Evolutionary conservation across 2,329 filamentous ascomycete genomes (phyloP).

Genomic region (Neopestalotiopsis clavispora): DNA sequence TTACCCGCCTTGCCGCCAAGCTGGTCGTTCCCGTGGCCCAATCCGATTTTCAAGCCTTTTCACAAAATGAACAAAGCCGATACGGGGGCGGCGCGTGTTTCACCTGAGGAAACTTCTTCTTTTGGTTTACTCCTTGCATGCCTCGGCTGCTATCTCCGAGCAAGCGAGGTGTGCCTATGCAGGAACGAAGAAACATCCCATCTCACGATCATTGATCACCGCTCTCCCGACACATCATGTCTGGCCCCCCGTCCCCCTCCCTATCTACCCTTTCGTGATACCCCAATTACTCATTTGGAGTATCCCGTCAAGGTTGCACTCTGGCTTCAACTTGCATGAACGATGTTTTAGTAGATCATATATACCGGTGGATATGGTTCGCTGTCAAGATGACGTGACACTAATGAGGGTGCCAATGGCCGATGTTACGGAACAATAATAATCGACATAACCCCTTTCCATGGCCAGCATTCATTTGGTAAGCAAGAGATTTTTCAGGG

Average conservation of each 20-base stretch:
- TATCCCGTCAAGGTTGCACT: neutral
- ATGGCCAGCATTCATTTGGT: neutral
- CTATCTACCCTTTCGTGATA: neutral
- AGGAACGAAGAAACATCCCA: neutral
- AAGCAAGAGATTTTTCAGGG: neutral
- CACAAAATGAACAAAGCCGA: neutral
- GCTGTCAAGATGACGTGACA: constrained; percentile 2
- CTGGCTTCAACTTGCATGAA: neutral
- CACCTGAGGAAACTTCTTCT: neutral
- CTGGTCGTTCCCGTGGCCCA: neutral
- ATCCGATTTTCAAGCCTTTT: neutral
- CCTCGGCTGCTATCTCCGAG: neutral
- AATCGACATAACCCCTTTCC: neutral
- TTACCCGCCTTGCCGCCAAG: neutral
- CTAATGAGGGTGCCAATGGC: neutral
- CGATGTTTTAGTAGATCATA: neutral
- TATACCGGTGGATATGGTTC: neutral
- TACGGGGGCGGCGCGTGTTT: neutral
- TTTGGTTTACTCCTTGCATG: neutral
- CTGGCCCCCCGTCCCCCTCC: neutral
- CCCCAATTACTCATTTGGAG: neutral
- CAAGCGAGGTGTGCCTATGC: neutral
- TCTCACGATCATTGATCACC: neutral
- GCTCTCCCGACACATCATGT: neutral
- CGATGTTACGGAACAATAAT: constrained; percentile 3